Evolutionary conservation across 1,284 basidiomycete genomes (phyloP), one percentile per base, ranked within the genome.

Genomic region (Trametes versicolor): DNA sequence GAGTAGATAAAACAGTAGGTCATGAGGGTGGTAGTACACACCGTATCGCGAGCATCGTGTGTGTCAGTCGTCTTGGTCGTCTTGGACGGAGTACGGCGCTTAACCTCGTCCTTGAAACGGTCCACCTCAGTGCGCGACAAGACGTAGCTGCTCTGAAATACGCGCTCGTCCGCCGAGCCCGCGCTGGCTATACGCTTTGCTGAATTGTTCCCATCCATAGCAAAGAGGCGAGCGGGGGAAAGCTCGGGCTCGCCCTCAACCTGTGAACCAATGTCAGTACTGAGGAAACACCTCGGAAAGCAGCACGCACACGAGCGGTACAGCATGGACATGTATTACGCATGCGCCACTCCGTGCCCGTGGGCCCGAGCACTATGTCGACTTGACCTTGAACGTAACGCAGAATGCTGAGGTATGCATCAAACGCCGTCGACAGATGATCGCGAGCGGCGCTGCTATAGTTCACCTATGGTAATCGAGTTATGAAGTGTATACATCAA

Each of bases 201-300:
- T 7, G 47, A 49, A 21, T 49, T 49, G 21, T 49, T 49, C 19
- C 47, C 47, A 21, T 49, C 47, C 47, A 49, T 49, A 21, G 47
- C 47, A 7, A 49, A 12, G 10, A 49, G 25, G 10, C 47, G 21
- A 3, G 47, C 47, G 6, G 47, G 47, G 19, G 5, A 6, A 4
- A 49, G 47, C 21, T 8, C 21, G 6, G 21, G 6, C 15, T 49
- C 47, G 10, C 25, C 47, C 23, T 49, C 21, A 17, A 49, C 19
- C 47, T 49, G 9, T 49, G 4, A 27, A 25, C n/a, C n/a, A n/a
- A n/a, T n/a, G n/a, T n/a, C n/a, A n/a, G n/a, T n/a, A n/a, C n/a
- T n/a, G n/a, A n/a, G n/a, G n/a, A n/a, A n/a, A n/a, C n/a, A n/a
- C n/a, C n/a, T n/a, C n/a, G n/a, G n/a, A n/a, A n/a, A n/a, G n/a